Percentiles rank a stretch among this genome's conserved stretches.
These are phyloP conservation scores for Allantophomopsis cytisporea DNA, from an alignment of 2,329 filamentous ascomycete genomes.

Conservation along the genomic window DNA sequence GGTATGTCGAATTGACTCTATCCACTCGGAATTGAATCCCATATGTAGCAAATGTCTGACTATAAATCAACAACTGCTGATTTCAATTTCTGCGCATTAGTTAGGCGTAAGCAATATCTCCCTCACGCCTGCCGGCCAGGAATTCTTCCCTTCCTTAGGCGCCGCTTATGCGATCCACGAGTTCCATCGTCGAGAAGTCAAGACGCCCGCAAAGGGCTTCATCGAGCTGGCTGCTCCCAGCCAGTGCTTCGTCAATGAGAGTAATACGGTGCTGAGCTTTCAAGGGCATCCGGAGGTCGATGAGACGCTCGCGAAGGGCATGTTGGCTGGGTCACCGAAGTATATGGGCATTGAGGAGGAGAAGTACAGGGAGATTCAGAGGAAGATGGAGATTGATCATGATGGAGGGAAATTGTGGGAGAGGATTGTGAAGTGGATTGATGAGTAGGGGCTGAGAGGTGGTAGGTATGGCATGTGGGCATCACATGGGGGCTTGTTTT, in stretches of 20 bases:
- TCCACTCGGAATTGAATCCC: not conserved
- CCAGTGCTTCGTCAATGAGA: constrained; percentile 24
- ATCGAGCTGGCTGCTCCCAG: constrained; percentile 20
- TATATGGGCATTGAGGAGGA: constrained; percentile 23
- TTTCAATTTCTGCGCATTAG: constrained; percentile 6
- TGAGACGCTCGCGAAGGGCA: constrained; percentile 21
- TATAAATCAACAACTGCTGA: not conserved
- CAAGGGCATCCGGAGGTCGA: constrained; percentile 32
- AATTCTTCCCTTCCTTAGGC: constrained; percentile 19
- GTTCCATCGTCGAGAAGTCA: constrained; percentile 27
- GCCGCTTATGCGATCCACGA: constrained; percentile 21
- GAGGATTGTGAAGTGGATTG: constrained; percentile 19
- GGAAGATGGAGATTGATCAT: constrained; percentile 18
- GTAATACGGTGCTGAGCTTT: constrained; percentile 25
- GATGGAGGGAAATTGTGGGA: constrained; percentile 24
- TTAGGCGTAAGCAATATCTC: constrained; percentile 21
- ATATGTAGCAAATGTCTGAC: not conserved
- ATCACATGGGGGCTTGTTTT: no score
- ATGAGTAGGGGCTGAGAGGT: no score
- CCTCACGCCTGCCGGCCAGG: constrained; percentile 22
- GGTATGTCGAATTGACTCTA: constrained; percentile 12
- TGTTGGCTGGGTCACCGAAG: constrained; percentile 20
- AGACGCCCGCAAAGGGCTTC: constrained; percentile 19
- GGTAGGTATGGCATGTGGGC: no score
- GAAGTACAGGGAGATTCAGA: constrained; percentile 14